phyloP scores from a whole-genome alignment of 345 rosid genomes.

The Salix viminalis region DNA sequence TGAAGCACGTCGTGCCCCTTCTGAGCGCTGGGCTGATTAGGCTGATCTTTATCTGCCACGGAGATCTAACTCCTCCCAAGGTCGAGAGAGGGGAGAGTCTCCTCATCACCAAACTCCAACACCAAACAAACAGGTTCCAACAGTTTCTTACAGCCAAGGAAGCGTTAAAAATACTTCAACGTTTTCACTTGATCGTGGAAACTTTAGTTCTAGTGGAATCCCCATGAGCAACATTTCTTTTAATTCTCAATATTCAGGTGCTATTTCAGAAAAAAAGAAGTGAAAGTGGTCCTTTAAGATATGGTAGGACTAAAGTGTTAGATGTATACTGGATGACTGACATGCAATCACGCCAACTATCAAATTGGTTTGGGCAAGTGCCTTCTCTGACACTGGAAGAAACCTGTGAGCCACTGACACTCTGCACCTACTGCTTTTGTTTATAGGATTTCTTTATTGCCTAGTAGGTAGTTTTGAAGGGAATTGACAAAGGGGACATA shows the following conservation, averaged over 20 bases:
- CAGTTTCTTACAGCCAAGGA: slow-evolving; percentile 62
- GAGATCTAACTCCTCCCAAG: slow-evolving; percentile 64
- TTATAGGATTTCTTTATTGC: slow-evolving; percentile 16
- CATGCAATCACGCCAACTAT: slow-evolving; percentile 35
- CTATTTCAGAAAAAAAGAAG: slow-evolving; percentile 43
- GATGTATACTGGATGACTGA: slow-evolving; percentile 69
- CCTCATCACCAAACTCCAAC: slow-evolving; percentile 49
- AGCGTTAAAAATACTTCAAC: slow-evolving; percentile 56
- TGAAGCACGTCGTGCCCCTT: slow-evolving; percentile 70
- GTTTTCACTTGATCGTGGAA: slow-evolving; percentile 68
- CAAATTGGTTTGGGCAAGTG: slow-evolving; percentile 57
- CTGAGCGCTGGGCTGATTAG: slow-evolving; percentile 78
- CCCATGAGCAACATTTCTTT: slow-evolving; percentile 25
- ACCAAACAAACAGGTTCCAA: slow-evolving; percentile 58
- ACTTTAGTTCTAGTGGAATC: slow-evolving; percentile 51
- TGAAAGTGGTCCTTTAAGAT: slow-evolving; percentile 61
- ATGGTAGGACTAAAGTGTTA: slow-evolving; percentile 72
- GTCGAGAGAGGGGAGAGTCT: slow-evolving; percentile 74
- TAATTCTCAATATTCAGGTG: slow-evolving; percentile 45
- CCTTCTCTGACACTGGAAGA: slow-evolving; percentile 73
- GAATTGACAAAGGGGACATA: slow-evolving; percentile 76
- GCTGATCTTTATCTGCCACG: slow-evolving; percentile 69
- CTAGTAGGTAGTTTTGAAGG: slow-evolving; percentile 64
- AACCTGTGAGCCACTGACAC: slow-evolving; percentile 69
- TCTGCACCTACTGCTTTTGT: slow-evolving; percentile 46